Conservation (phyloP, 2,329 filamentous ascomycete genomes). For the Sphaerulina vaccinii region DNA sequence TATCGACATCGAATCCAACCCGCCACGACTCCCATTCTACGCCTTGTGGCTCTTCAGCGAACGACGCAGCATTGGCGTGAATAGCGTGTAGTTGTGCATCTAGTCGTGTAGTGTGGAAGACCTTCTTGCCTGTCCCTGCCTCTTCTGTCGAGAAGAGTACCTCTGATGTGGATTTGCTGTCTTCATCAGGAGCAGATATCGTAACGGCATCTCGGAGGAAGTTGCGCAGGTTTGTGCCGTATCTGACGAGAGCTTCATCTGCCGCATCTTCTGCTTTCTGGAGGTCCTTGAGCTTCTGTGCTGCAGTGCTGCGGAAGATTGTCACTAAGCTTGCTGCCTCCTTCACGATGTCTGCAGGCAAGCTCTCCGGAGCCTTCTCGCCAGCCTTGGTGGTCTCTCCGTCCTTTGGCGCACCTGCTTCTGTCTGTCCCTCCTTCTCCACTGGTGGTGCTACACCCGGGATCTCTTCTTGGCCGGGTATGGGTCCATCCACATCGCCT, state of each 20-base stretch:
- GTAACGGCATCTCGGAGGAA: slow-evolving; percentile 89
- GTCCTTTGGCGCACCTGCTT: slow-evolving; percentile 7
- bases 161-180: slow-evolving; percentile 48
- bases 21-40: slow-evolving; percentile 74
- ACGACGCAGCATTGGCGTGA: slow-evolving; percentile 78
- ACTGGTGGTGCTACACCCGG: slow-evolving; percentile 12
- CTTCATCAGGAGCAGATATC: slow-evolving; percentile 68
- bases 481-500: slow-evolving; percentile 22
- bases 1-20: slow-evolving; percentile 72
- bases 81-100: slow-evolving; percentile 96
- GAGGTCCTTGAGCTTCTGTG: slow-evolving; percentile 72
- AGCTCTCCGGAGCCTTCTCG: slow-evolving; percentile 41
- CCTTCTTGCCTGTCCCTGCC: slow-evolving; percentile 76
- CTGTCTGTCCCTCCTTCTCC: slow-evolving; percentile 7
- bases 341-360: slow-evolving; percentile 52
- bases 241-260: slow-evolving; percentile 89
- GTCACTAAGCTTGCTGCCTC: slow-evolving; percentile 68
- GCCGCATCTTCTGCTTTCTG: slow-evolving; percentile 92
- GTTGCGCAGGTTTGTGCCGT: slow-evolving; percentile 83
- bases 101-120: slow-evolving; percentile 91
- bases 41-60: slow-evolving; percentile 71
- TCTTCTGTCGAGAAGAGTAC: slow-evolving; percentile 95
- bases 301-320: slow-evolving; percentile 53
- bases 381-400: slow-evolving; percentile 13
- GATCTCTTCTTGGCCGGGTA: slow-evolving; percentile 35